These are phyloP conservation scores for Elsinoe necatrix DNA, from an alignment of 2,329 filamentous ascomycete genomes.

Conservation along the genomic window DNA sequence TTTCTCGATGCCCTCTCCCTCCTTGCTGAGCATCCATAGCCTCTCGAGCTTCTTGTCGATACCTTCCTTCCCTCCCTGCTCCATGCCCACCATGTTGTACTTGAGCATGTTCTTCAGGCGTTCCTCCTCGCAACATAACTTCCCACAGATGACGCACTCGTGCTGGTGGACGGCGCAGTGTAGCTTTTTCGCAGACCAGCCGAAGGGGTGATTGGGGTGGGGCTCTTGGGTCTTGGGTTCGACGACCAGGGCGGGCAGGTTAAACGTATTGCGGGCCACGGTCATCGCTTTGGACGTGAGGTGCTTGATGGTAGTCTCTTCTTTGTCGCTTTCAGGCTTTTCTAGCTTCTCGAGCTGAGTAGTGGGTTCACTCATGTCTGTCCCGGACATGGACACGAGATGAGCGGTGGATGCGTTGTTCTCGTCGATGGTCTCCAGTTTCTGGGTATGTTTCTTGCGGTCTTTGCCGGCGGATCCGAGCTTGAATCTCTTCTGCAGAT, in stretches of 20 bases:
- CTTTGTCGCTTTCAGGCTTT: not conserved
- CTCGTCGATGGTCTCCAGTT: slow-evolving; percentile 5
- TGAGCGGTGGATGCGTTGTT: not conserved
- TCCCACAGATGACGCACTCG: slow-evolving; percentile 18
- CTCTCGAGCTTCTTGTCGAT: slow-evolving; percentile 1
- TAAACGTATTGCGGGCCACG: slow-evolving; percentile 15
- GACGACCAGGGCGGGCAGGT: not conserved
- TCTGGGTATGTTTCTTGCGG: not conserved
- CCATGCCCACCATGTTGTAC: slow-evolving; percentile 3
- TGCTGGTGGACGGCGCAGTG: slow-evolving; percentile 18
- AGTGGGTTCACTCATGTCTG: slow-evolving; percentile 3
- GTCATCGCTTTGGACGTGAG: slow-evolving; percentile 15
- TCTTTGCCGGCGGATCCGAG: not conserved
- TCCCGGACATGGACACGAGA: not conserved
- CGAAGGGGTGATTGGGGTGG: slow-evolving; percentile 19
- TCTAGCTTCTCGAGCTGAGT: not conserved
- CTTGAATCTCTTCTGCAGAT: not conserved
- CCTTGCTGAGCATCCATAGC: slow-evolving; percentile 8
- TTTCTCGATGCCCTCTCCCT: slow-evolving; percentile 18
- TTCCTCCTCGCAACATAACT: slow-evolving; percentile 18
- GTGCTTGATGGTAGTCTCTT: not conserved
- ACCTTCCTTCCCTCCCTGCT: not conserved
- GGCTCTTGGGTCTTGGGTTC: not conserved
- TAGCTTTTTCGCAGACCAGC: slow-evolving; percentile 20
- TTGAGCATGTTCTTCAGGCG: slow-evolving; percentile 15